Evolutionary conservation across 805 yeast species (phyloP).

Genomic region (Teunomyces gatunensis): DNA sequence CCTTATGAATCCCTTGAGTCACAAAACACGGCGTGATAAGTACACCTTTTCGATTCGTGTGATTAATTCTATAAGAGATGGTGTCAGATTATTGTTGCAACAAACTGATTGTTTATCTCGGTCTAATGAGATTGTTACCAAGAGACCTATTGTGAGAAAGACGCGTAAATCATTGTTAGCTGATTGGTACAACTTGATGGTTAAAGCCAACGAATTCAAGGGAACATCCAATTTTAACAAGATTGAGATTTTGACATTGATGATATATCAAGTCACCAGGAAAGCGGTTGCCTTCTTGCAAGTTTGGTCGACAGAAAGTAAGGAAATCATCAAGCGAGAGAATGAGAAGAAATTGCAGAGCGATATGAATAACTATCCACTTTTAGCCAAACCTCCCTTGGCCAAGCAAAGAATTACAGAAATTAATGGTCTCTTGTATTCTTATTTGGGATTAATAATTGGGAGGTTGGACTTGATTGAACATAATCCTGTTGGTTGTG

Average conservation of each 20-base stretch:
- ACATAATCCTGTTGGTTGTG: constrained; percentile 68
- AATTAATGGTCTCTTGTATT: constrained; percentile 55
- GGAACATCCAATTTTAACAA: constrained; percentile 58
- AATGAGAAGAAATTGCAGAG: constrained; percentile 31
- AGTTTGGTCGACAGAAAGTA: constrained; percentile 69
- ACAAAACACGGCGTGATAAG: constrained; percentile 33
- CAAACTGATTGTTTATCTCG: constrained; percentile 74
- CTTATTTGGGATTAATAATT: constrained; percentile 62
- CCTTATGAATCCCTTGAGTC: constrained; percentile 60
- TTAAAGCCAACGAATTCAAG: constrained; percentile 71
- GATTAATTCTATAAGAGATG: constrained; percentile 69
- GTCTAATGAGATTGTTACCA: constrained; percentile 65
- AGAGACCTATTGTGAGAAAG: constrained; percentile 57
- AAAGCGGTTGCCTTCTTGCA: constrained; percentile 63
- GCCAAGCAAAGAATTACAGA: constrained; percentile 65
- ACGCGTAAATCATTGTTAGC: constrained; percentile 68
- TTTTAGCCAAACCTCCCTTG: constrained; percentile 53
- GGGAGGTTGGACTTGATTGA: constrained; percentile 81
- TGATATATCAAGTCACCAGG: constrained; percentile 65
- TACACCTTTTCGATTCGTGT: constrained; percentile 55
- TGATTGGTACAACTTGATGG: constrained; percentile 78
- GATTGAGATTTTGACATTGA: constrained; percentile 57
- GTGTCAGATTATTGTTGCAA: constrained; percentile 62
- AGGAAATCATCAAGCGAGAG: constrained; percentile 39
- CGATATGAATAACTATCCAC: constrained; percentile 43